Percentiles rank a stretch among this genome's conserved stretches.
phyloP scores from a whole-genome alignment of 129 eudicot species.

The Escallonia herrerae region DNA sequence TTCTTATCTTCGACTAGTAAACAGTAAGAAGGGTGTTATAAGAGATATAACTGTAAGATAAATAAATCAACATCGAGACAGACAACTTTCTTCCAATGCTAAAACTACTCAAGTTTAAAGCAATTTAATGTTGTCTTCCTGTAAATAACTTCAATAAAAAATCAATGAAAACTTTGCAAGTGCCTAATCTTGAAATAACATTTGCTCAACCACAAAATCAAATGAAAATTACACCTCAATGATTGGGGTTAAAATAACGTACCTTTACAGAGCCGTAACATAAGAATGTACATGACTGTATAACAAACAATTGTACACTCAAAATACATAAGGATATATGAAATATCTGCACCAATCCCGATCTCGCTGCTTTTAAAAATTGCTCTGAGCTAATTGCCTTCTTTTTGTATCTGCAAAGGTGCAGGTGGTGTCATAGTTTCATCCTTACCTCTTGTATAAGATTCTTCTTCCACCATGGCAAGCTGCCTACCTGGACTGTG shows the following conservation, averaged over 20 bases:
- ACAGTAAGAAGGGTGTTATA: too few species aligned
- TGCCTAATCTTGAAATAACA: not conserved
- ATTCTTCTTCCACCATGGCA: slow-evolving; percentile 29
- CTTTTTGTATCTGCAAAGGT: slow-evolving; percentile 49
- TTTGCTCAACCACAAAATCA: not conserved
- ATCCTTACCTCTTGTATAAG: slow-evolving; percentile 24
- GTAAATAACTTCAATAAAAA: too few species aligned
- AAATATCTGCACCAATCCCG: not conserved
- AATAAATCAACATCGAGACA: too few species aligned
- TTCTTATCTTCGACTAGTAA: too few species aligned
- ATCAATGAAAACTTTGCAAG: too few species aligned
- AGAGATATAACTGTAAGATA: too few species aligned
- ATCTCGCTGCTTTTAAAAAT: not conserved
- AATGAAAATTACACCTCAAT: slow-evolving; percentile 15
- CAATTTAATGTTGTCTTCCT: too few species aligned
- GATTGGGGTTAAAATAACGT: not conserved
- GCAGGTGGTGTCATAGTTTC: slow-evolving; percentile 61
- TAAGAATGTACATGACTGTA: slow-evolving; percentile 13
- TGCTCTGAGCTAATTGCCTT: slow-evolving; percentile 17
- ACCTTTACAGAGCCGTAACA: slow-evolving; percentile 13
- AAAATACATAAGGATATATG: slow-evolving; percentile 1
- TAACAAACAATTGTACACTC: slow-evolving; percentile 1
- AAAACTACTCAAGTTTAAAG: too few species aligned
- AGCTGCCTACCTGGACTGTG: slow-evolving; percentile 30
- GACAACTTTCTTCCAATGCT: too few species aligned